These are phyloP conservation scores for Chaetoceros tenuissimus DNA, from an alignment of 108 stramenopile genomes.

Conservation along the genomic window DNA sequence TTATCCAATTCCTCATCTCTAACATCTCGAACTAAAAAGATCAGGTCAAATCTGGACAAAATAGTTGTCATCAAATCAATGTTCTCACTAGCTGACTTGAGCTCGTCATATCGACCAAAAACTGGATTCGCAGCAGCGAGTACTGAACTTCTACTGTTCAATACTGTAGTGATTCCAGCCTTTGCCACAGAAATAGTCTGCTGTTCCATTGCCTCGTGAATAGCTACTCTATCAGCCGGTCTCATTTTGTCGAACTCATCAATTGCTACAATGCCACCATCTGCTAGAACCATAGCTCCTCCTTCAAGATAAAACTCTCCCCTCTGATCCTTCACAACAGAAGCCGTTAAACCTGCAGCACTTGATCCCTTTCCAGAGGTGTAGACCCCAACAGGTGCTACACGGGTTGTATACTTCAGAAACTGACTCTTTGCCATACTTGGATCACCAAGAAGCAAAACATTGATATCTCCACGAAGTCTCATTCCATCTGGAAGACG, in stretches of 20 bases:
- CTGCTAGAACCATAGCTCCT: conserved; percentile 98
- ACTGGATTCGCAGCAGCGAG: conserved; percentile 99
- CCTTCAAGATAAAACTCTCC: conserved; percentile 99
- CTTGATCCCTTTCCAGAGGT: conserved; percentile 96
- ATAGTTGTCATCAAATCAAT: conserved; percentile 94
- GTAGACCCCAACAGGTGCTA: conserved; percentile 91
- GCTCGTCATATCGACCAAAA: conserved; percentile 96
- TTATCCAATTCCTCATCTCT: conserved; percentile 90
- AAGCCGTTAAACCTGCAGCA: conserved; percentile 98
- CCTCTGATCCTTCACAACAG: conserved; percentile 92
- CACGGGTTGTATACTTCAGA: conserved; percentile 91
- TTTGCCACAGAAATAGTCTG: conserved; percentile 99
- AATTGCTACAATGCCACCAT: conserved; percentile 99
- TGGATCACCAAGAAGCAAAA: conserved; percentile 98
- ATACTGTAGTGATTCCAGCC: conserved; percentile 97
- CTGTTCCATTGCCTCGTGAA: conserved; percentile 99
- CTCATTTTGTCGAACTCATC: conserved; percentile 99
- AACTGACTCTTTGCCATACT: conserved; percentile 98
- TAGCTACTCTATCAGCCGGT: conserved; percentile 91
- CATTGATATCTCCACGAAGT: conserved; percentile 96
- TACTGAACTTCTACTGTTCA: conserved; percentile 97
- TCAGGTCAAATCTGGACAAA: conserved; percentile 97
- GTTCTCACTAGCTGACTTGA: conserved; percentile 94
- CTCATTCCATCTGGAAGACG: conserved; percentile 92
- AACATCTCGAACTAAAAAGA: conserved; percentile 98